Conservation (phyloP, 495 filamentous ascomycete species). For the Penicillium pancosmium region DNA sequence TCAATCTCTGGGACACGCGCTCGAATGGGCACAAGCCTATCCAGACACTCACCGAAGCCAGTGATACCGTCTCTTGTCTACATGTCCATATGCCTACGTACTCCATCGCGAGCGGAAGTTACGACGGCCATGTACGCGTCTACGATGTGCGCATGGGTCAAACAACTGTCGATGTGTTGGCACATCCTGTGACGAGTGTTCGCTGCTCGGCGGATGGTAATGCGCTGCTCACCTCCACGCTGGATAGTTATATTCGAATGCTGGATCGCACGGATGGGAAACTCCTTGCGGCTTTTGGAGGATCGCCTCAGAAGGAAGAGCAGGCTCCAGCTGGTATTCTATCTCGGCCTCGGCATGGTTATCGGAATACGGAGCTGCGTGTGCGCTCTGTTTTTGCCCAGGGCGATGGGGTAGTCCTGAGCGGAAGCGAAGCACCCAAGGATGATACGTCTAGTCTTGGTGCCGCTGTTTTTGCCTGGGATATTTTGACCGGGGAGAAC, state of each 20-base stretch:
- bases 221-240: conserved; percentile 69
- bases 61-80: conserved; percentile 71
- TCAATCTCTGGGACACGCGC: conserved; percentile 83
- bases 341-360: conserved; percentile 22
- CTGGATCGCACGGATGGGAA: conserved; percentile 78
- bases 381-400: conserved; percentile 72
- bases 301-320: conserved; percentile 30
- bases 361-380: conserved; percentile 69
- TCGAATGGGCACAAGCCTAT: conserved; percentile 66
- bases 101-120: conserved; percentile 65
- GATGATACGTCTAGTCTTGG: conserved; percentile 53
- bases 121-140: conserved; percentile 79
- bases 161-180: conserved; percentile 69
- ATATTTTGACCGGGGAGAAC: conserved; percentile 75
- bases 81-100: conserved; percentile 47
- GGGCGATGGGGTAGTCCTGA: conserved; percentile 75
- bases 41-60: conserved; percentile 76
- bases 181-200: conserved; percentile 64
- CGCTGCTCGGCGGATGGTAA: conserved; percentile 70
- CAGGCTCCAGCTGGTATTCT: conserved; percentile 17
- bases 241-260: conserved; percentile 78
- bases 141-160: conserved; percentile 89
- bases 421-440: conserved; percentile 70
- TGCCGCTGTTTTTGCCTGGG: conserved; percentile 77
- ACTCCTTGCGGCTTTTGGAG: conserved; percentile 71